Evolutionary conservation across 306 rosid genomes (phyloP).

Genomic region (Biancaea sappan): DNA sequence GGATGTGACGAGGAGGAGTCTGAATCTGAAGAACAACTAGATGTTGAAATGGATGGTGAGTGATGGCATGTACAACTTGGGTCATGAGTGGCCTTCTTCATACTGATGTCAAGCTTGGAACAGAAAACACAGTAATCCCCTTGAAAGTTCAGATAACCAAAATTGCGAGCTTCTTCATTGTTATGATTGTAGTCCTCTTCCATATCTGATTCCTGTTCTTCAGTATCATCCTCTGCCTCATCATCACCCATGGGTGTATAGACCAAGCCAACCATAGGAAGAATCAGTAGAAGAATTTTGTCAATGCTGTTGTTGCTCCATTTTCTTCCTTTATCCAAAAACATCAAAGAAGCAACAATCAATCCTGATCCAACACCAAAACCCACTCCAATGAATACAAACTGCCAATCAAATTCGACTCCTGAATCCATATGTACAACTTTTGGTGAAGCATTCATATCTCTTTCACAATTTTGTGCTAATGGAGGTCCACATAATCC

Average conservation of each 20-base stretch:
- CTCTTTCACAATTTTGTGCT: rapidly evolving
- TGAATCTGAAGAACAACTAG: slow-evolving; percentile 35
- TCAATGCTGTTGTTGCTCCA: slow-evolving; percentile 58
- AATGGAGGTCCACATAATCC: slow-evolving; percentile 42
- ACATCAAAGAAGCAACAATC: slow-evolving; percentile 45
- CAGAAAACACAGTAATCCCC: slow-evolving; percentile 69
- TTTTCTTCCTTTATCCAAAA: slow-evolving; percentile 57
- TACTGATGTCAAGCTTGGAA: slow-evolving; percentile 58
- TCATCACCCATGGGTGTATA: slow-evolving; percentile 45
- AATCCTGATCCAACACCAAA: slow-evolving; percentile 63
- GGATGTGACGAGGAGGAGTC: slow-evolving; percentile 38
- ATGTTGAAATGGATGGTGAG: slow-evolving; percentile 45
- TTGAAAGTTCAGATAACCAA: slow-evolving; percentile 22
- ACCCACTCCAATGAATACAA: slow-evolving; percentile 60
- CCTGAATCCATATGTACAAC: not conserved
- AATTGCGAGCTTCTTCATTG: slow-evolving; percentile 22
- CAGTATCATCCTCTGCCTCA: slow-evolving; percentile 43
- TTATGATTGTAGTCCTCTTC: slow-evolving; percentile 9
- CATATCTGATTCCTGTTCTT: slow-evolving; percentile 27
- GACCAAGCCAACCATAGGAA: slow-evolving; percentile 57
- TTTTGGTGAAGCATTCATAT: not conserved
- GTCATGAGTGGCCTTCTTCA: slow-evolving; percentile 56
- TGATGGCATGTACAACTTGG: slow-evolving; percentile 56
- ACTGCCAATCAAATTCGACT: slow-evolving; percentile 49
- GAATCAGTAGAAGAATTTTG: slow-evolving; percentile 48